Base-by-base conservation (phyloP, 208 protist genomes). In the Leishmania guyanensis region DNA sequence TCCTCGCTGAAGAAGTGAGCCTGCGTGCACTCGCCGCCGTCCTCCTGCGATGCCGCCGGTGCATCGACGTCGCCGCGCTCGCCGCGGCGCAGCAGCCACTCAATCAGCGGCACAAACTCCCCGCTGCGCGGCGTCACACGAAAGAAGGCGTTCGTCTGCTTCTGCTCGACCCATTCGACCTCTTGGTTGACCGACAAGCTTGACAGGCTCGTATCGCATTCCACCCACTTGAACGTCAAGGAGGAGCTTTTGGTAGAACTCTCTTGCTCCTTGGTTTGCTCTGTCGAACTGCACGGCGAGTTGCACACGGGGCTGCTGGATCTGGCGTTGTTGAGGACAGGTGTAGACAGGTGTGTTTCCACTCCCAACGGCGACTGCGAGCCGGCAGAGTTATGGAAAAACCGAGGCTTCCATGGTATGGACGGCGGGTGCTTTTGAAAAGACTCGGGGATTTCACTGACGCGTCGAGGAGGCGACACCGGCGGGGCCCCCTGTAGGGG, bases 31-130 rank as follows among this genome's bases (percentile, higher is more conserved):
- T 58, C 56, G 22, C 20, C 17, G 22, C 3, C 33, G 20, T 46
- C 54, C 20, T 39, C n/a, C 50, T 22, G 74, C 36, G 81, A 77
- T 56, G 36, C 75, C 43, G 36, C 50, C 20, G 6, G 48, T 29
- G 50, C 58, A 4, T 60, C 73, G 39, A 79, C 46, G 54, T 77
- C 82, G 26, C 78, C 58, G 50, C 70, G 50, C 74, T 84, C 77
- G 26, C 77, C 84, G 26, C 75, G 83, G 16, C 12, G 29, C 73
- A 90, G 73, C 53, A 90, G 78, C 80, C 79, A 87, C 22, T 77
- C 58, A 51, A 90, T 85, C 16, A 90, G 77, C n/a, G 78, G 69
- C 51, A 80, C 74, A 72, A 84, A 90, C n/a, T 81, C 78, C 2
- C 84, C 84, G 17, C 69, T 72, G 2, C 58, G 74, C 14, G 86